phyloP scores from a whole-genome alignment of 129 eudicot species.

The sunflower (Helianthus annuus) region DNA sequence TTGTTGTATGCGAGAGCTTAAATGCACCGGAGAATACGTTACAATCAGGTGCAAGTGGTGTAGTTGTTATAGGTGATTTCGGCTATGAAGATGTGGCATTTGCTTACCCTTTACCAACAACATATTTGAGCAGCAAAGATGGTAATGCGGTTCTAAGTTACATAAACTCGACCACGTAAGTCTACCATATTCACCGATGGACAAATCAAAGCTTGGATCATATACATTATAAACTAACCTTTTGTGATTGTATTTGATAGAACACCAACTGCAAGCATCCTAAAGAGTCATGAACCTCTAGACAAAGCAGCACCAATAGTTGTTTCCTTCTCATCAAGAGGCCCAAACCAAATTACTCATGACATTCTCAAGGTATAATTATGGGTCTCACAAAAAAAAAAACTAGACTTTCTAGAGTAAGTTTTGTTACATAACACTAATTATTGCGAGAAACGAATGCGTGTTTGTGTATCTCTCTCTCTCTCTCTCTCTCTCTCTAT shows the following conservation, averaged over 20 bases:
- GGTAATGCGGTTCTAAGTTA: slow-evolving; percentile 33
- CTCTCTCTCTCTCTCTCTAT: no score
- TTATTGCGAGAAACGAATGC: no score
- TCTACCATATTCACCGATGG: background rate
- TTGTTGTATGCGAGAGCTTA: slow-evolving; percentile 30
- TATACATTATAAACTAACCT: background rate
- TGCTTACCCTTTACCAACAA: slow-evolving; percentile 29
- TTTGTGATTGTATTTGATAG: slow-evolving; percentile 16
- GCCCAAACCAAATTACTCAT: slow-evolving; percentile 55
- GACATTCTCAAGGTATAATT: slow-evolving; percentile 63
- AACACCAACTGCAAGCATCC: slow-evolving; percentile 40
- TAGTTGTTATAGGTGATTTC: slow-evolving; percentile 26
- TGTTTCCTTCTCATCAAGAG: slow-evolving; percentile 68
- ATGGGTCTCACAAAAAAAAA: background rate
- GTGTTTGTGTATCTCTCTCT: no score
- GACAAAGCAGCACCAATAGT: slow-evolving; percentile 55
- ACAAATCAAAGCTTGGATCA: no score
- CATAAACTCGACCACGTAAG: slow-evolving; percentile 40
- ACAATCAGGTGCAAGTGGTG: slow-evolving; percentile 30
- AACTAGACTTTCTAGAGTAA: background rate
- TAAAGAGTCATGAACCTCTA: slow-evolving; percentile 36
- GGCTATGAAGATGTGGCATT: slow-evolving; percentile 28
- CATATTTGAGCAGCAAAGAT: slow-evolving; percentile 37
- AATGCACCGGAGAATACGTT: slow-evolving; percentile 14
- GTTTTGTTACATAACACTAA: no score